Base-by-base conservation (phyloP, 1,284 basidiomycete species). In the Heliocybe sulcata region DNA sequence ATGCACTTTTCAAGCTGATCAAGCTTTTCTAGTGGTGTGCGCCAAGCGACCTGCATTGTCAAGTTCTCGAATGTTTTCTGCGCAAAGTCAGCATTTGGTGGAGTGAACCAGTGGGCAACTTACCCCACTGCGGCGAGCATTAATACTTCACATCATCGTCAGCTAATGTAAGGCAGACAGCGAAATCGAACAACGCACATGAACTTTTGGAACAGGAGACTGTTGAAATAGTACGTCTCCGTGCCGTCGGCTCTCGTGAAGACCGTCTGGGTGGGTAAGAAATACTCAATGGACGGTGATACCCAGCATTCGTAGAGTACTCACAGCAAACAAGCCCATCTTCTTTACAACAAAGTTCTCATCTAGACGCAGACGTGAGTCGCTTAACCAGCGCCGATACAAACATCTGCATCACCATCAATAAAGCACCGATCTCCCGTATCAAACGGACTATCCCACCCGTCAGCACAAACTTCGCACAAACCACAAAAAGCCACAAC, bases 151-250 rank as follows among this genome's bases (percentile, higher is more conserved):
- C 11, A 16, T 20, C 16, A 3, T 53, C 11, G 26, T 29, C 52
- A 14, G 54, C 42, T 14, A 58, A 9, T 51, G 45, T 27, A 60
- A 35, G 59, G 11, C 11, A 45, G 45, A 22, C 4, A 16, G 19
- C n/a, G 38, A 47, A 26, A 22, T 23, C 12, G 33, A 23, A 3
- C 6, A 20, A 70, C 81, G 57, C 62, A 85, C 84, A 90, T 87
- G 66, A 89, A 87, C 64, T 85, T 85, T 54, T 66, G 78, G 66
- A 85, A 86, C 14, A 89, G 72, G 59, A 83, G 82, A 59, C 83
- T 86, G 70, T 89, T 90, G 69, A 83, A 89, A 63, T 88, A 89
- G 62, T 90, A 90, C 9, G 85, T 81, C 63, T 87, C 83, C 9
- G 83, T 84, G 14, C 87, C 87, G 61, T 90, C 87, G 3, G 74